Base-by-base conservation (phyloP, 192 early-diverging fungal species). In the Dispira simplex region DNA sequence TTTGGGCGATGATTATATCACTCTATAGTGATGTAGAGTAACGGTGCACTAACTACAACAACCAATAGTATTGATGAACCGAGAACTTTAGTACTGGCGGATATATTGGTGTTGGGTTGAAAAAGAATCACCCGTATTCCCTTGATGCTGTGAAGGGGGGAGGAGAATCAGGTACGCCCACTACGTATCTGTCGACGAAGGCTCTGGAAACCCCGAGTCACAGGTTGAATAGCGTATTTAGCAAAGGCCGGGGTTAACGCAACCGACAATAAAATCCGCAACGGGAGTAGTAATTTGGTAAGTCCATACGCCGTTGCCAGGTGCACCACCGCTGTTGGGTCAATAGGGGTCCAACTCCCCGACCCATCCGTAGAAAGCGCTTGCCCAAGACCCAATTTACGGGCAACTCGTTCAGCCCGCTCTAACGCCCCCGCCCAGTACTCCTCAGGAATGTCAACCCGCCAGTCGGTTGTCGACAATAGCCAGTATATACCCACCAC, bases 231-330 rank as follows among this genome's bases (percentile, higher is more conserved):
- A 18, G 45, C 46, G 46, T 8, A 21, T 18, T 23, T 46, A 11
- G 63, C 63, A 18, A 47, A 48, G 53, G 44, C 58, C 0, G 75
- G 75, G 3, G 75, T 77, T 59, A 74, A 11, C 0, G 68, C 70
- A 49, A 74, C 14, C 48, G 70, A 71, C 0, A 62, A 59, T 0
- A 68, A 66, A 43, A 77, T 56, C 9, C 75, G 67, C 46, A 68
- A 25, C 6, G 75, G 75, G 0, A 63, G 66, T 4, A 68, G 66
- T 3, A 83, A 79, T 79, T 97, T 97, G 20, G 93, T 88, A 16
- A 92, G 63, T 8, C 81, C 86, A 71, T 97, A 97, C 21, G 82
- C 76, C 3, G 85, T 83, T 0, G 85, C 88, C 79, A 90, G 68
- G 66, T 92, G 75, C 39, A 89, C 60, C 73, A 92, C 79, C 23